Evolutionary conservation across 495 filamentous ascomycete genomes (phyloP), one percentile per base, ranked within the genome.

Genomic region (Penicillium goetzii): DNA sequence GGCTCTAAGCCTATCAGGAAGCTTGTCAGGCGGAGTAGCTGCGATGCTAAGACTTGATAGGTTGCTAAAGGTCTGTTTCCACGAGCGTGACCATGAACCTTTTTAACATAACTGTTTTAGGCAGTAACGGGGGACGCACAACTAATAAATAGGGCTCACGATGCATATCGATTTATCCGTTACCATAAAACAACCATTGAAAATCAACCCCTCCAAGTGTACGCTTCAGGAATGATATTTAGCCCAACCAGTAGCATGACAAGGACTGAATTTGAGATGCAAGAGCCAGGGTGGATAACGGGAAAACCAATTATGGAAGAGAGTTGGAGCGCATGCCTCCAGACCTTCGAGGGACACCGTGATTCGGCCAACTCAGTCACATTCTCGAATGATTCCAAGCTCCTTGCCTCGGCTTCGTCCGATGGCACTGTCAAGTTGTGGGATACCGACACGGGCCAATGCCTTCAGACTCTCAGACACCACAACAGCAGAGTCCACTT

Each of bases 161-260:
- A 81, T 58, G 68, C 67, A 1, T 62, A 34, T 32, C 65, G 72
- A 21, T 74, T 82, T 56, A 63, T 75, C 47, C 67, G 52, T 11
- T 67, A 65, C 17, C 54, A 67, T 40, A 59, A 65, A 23, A 36
- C 15, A 19, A 38, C 67, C 11, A 75, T 80, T 58, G 65, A 79
- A 49, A 62, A 38, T 14, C 53, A 43, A 0, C 77, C 77, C 0
- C 64, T 77, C 32, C 72, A 79, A 54, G 41, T 72, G 25, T 77
- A 56, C 21, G 15, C 19, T 50, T 56, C 59, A 7, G 17, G 4
- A 1, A 9, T 56, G 2, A 36, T 32, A 0, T 36, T 53, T 19
- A 53, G 51, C 14, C 51, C 51, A 19, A 32, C 5, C 3, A 3
- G 11, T 3, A 53, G 50, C 21, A 8, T 53, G 0, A 53, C 50